These are phyloP conservation scores for Moniliophthora roreri DNA, from an alignment of 1,284 basidiomycete species.

Conservation along the genomic window DNA sequence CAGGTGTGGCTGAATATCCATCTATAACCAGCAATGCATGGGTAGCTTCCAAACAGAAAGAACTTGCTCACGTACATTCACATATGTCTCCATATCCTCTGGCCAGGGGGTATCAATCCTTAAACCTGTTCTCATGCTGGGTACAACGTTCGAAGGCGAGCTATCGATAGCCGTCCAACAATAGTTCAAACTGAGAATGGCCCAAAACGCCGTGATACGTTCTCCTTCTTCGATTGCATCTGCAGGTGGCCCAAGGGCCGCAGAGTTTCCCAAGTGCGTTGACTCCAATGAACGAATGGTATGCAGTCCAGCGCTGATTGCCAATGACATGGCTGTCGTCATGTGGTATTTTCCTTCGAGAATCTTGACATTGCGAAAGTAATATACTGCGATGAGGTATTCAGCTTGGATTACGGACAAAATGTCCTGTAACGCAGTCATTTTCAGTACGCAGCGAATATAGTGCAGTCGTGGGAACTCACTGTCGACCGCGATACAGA, in stretches of 20 bases:
- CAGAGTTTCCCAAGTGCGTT: background rate
- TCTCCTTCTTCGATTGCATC: slow-evolving; percentile 33
- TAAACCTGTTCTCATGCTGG: slow-evolving; percentile 16
- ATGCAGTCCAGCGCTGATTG: slow-evolving; percentile 28
- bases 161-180: slow-evolving; percentile 28
- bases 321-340: slow-evolving; percentile 29
- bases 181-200: slow-evolving; percentile 31
- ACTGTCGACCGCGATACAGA: background rate
- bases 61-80: background rate
- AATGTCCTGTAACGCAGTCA: slow-evolving; percentile 17
- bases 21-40: background rate
- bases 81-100: slow-evolving; percentile 17
- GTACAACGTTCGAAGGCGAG: slow-evolving; percentile 16
- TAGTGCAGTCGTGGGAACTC: too few species aligned
- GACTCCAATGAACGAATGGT: slow-evolving; percentile 22
- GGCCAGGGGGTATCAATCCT: slow-evolving; percentile 37
- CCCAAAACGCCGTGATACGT: slow-evolving; percentile 36
- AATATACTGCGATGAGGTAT: slow-evolving; percentile 34
- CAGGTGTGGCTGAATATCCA: background rate
- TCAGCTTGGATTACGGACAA: slow-evolving; percentile 36
- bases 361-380: slow-evolving; percentile 29
- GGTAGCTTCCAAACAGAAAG: background rate
- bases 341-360: slow-evolving; percentile 35
- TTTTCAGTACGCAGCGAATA: too few species aligned
- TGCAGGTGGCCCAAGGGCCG: background rate